A percentile compares a stretch with the other conserved stretches of the same genome.
Evolutionary conservation across 2,329 filamentous ascomycete species (phyloP).

Genomic region (Rhinocladiella mackenziei): DNA sequence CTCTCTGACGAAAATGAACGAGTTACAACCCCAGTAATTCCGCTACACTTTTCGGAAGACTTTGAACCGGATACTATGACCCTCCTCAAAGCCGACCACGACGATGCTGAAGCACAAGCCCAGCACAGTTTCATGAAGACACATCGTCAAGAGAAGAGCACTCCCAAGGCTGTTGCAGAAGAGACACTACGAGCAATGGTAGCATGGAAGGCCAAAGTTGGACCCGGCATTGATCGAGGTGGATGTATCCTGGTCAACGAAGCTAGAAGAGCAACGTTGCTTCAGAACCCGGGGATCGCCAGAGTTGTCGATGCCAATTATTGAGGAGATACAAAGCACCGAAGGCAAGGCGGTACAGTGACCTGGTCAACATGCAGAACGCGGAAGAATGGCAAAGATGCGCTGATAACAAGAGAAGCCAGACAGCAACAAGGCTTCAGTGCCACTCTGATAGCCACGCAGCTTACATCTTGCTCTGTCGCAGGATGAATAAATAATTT

Average conservation of each 20-base stretch:
- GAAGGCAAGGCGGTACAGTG: background rate
- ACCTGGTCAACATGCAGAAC: background rate
- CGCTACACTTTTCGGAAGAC: constrained; percentile 33
- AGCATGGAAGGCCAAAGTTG: constrained; percentile 49
- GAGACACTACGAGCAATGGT: constrained; percentile 46
- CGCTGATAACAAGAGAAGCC: too few species aligned
- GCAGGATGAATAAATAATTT: too few species aligned
- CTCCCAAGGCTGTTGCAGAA: constrained; percentile 45
- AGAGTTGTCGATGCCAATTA: constrained; percentile 31
- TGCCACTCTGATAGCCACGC: too few species aligned
- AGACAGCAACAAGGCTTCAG: too few species aligned
- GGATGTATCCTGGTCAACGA: constrained; percentile 53
- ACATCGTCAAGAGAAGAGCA: constrained; percentile 37
- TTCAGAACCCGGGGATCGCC: constrained; percentile 49
- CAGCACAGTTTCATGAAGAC: constrained; percentile 42
- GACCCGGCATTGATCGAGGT: constrained; percentile 51
- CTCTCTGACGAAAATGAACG: constrained; percentile 27
- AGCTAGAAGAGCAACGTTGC: constrained; percentile 47
- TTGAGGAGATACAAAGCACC: constrained; percentile 6
- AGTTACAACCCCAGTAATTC: constrained; percentile 21
- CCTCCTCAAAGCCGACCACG: constrained; percentile 26
- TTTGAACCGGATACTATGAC: constrained; percentile 34
- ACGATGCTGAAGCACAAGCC: constrained; percentile 32
- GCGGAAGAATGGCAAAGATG: background rate
- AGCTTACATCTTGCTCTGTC: too few species aligned